Base-by-base conservation (phyloP, 345 rosid species). In the Lepidium didymum region DNA sequence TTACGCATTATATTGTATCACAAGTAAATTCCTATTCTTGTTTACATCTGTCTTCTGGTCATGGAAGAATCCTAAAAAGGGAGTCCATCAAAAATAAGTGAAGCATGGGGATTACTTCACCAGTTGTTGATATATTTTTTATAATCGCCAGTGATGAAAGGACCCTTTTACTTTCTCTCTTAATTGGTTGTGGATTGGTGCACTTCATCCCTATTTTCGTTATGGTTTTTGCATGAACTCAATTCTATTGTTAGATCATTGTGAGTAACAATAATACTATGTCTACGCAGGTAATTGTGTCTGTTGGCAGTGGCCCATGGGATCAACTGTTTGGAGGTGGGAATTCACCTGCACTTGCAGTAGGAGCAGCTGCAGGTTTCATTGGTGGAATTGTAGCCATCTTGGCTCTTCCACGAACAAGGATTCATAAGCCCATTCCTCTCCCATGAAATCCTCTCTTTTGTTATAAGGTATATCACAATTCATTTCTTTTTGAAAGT, bases 271-370 rank as follows among this genome's bases (percentile, higher is more conserved):
- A 44, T 53, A 11, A 2, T 29, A 4, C 8, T 55, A 47, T 65
- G 57, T 53, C 44, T 49, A 12, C 31, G 64, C 78, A 87, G 93
- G 84, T 85, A 44, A 74, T 89, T 61, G 90, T 89, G 59, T 87
- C 98, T 40, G 55, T 86, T 65, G 96, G 92, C 55, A 80, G 85
- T 85, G 98, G 86, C 12, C 89, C 90, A 36, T 89, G 88, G 87
- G 89, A 87, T 82, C 87, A 89, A 80, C 82, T 87, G 51, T 83
- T 85, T 62, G 89, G 92, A 57, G 92, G 95, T 68, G 96, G 95
- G 62, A 87, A 87, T 75, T 87, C 81, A 40, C 86, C 95, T 6
- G 92, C 92, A 23, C 80, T 92, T 77, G 89, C 84, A 45, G 87
- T 85, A 56, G 95, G 84, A 57, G 92, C 81, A 56, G 76, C 85